These are phyloP conservation scores for Aspergillus novofumigatus DNA, from an alignment of 2,329 filamentous ascomycete species.

Conservation along the genomic window DNA sequence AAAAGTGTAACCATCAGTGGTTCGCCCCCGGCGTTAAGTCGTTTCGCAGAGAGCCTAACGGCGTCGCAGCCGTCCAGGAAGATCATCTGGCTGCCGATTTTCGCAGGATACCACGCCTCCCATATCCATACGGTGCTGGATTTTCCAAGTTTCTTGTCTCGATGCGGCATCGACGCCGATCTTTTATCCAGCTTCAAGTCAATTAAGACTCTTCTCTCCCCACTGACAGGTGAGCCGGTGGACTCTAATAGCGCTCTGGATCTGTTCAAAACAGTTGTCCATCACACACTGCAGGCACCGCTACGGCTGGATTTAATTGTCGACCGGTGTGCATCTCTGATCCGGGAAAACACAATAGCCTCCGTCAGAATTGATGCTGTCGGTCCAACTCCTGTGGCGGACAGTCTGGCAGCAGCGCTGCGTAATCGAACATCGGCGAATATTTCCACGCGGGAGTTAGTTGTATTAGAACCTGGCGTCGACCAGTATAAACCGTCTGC, in stretches of 20 bases:
- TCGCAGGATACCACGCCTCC: too few relatives aligned
- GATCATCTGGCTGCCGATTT: too few relatives aligned
- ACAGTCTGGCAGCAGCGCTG: neutral
- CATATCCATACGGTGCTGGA: too few relatives aligned
- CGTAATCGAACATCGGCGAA: too few relatives aligned
- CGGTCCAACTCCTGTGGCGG: neutral
- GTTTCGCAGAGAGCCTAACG: too few relatives aligned
- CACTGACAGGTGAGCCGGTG: neutral
- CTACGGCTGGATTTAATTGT: neutral
- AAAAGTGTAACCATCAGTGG: too few relatives aligned
- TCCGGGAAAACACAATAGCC: neutral
- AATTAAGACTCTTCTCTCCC: neutral
- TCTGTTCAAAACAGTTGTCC: neutral
- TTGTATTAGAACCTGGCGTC: too few relatives aligned
- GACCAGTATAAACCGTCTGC: too few relatives aligned
- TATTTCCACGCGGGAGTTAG: too few relatives aligned
- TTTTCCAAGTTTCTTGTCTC: too few relatives aligned
- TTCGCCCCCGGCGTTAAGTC: too few relatives aligned
- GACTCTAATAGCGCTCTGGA: neutral
- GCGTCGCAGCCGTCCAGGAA: too few relatives aligned
- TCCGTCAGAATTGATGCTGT: neutral
- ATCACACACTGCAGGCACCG: neutral
- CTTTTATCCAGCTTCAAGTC: neutral
- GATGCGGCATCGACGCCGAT: neutral
- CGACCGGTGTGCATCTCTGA: neutral